Evolutionary conservation across 2,329 filamentous ascomycete species (phyloP).

Genomic region (Ophiocordyceps australis): DNA sequence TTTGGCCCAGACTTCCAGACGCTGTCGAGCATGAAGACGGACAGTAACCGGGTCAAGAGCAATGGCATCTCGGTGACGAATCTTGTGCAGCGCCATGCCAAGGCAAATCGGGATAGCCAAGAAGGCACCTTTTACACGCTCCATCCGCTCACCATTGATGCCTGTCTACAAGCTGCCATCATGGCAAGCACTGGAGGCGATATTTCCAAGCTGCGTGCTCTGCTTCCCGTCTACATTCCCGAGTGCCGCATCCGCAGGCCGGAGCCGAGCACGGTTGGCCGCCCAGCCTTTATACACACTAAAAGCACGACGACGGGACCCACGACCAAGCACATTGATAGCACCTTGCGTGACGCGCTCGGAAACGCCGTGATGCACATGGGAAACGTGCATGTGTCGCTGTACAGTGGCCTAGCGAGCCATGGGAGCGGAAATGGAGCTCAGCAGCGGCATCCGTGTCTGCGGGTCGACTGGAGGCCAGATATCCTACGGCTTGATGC

Average conservation of each 20-base stretch:
- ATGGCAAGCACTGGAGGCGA: constrained; percentile 2
- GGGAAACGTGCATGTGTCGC: neutral
- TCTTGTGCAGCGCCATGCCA: neutral
- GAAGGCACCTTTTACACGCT: constrained; percentile 1
- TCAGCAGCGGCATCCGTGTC: constrained; percentile 1
- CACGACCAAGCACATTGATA: neutral
- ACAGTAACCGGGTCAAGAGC: neutral
- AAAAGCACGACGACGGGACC: neutral
- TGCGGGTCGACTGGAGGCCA: neutral
- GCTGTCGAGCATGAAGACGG: neutral
- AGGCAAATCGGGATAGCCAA: too few species aligned
- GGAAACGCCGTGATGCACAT: neutral
- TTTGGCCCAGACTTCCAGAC: constrained; percentile 1
- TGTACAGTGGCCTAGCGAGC: neutral
- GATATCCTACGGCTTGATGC: neutral
- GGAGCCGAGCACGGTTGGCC: neutral
- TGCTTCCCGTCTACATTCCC: constrained; percentile 2
- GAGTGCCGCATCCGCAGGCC: neutral
- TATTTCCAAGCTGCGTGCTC: constrained; percentile 1
- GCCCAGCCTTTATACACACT: neutral
- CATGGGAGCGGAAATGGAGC: neutral
- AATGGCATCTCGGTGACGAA: neutral
- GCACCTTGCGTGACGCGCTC: neutral
- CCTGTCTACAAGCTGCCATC: constrained; percentile 3
- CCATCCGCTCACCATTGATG: constrained; percentile 3